Evolutionary conservation across 257 asterid genomes (phyloP), one percentile per base, ranked within the genome.

Genomic region (Plantago elongata): DNA sequence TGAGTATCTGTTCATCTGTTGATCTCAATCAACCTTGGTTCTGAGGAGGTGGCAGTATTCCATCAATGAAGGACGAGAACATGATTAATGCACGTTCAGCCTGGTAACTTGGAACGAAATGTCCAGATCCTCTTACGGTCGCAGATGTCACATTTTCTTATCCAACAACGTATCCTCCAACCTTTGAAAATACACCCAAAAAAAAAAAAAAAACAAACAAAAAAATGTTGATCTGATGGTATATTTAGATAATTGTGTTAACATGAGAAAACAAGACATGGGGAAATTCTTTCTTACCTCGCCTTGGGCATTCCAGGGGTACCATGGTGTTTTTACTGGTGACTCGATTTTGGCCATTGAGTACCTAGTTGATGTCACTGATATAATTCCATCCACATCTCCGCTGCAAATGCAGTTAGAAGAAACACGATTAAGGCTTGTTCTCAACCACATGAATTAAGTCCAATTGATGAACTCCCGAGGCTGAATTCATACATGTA

Each of bases 301-400:
- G 37, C 38, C 58, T 52, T 52, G 58, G 11, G 38, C 9, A 67
- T 65, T 72, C 81, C 79, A 79, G 7, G 84, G 62, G 52, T 68
- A 56, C 81, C 84, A 79, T 30, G 67, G 63, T 13, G 67, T 60
- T 14, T 61, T 64, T 3, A 72, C 57, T 13, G 15, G 65, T 16
- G 76, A 47, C 8, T 68, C 68, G 63, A 79, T 54, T 15, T 63
- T 67, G 5, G 60, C 70, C 2, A 79, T 66, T n/a, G 77, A 66
- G 60, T 72, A 69, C 59, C 65, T 69, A 13, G 81, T 72, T n/a
- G 81, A 49, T 13, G 78, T 75, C 62, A 72, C 75, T 0, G 81
- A 77, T 49, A 79, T 70, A 54, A 72, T 66, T 59, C 79, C 81
- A 47, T 79, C 84, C 8, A 72, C 61, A 30, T 79, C 84, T 9